phyloP scores from a whole-genome alignment of 495 filamentous ascomycete genomes.

The Aspergillus avenaceus region DNA sequence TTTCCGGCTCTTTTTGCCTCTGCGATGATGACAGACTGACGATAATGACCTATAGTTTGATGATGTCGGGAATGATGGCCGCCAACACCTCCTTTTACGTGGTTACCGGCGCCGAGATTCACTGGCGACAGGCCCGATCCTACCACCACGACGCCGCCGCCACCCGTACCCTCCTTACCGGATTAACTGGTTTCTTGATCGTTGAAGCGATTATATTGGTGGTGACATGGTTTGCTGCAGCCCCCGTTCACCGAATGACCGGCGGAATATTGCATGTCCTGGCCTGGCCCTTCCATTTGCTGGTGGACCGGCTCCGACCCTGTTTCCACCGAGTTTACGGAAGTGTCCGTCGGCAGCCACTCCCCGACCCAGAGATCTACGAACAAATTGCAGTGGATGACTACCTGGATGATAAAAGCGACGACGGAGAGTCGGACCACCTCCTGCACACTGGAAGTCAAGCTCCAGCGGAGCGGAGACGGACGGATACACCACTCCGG shows the following conservation, averaged over 20 bases:
- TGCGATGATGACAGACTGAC: no score
- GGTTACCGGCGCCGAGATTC: conserved; percentile 35
- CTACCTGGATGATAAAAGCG: conserved; percentile 25
- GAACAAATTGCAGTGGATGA: conserved; percentile 29
- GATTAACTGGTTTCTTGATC: conserved; percentile 34
- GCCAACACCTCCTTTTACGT: conserved; percentile 36
- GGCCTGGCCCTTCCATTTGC: conserved; percentile 26
- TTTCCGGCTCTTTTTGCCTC: no score
- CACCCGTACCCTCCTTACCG: conserved; percentile 32
- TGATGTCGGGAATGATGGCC: conserved; percentile 32
- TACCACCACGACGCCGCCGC: conserved; percentile 34
- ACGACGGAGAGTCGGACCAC: conserved; percentile 24
- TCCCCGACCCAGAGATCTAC: conserved; percentile 28
- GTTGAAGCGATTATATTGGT: conserved; percentile 23
- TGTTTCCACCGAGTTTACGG: conserved; percentile 7
- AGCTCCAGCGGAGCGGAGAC: conserved; percentile 1
- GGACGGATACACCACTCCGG: conserved; percentile 10
- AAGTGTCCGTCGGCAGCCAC: conserved; percentile 5
- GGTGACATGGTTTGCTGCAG: conserved; percentile 19
- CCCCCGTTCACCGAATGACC: conserved; percentile 18
- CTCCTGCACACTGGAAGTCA: conserved; percentile 8
- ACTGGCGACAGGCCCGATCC: conserved; percentile 34
- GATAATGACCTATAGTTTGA: conserved; percentile 26
- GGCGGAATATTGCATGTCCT: conserved; percentile 30
- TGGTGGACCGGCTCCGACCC: conserved; percentile 12